Conservation (phyloP, 805 yeast genomes). For the Candida argentea region DNA sequence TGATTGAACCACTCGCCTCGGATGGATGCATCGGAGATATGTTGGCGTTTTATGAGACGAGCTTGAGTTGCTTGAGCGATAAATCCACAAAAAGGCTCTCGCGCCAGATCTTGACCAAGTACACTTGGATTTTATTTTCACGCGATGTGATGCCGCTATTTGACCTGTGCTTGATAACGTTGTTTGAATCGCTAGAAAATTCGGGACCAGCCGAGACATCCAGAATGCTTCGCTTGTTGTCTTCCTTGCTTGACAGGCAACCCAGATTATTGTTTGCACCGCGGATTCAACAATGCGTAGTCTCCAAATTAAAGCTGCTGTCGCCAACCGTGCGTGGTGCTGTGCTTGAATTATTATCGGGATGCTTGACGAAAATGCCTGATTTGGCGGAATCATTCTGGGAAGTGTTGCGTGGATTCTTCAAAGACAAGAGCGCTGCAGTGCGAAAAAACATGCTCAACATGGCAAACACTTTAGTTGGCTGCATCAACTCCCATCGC, state of each 20-base stretch:
- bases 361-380: slow-evolving; percentile 34
- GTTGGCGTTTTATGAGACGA: too few relatives aligned
- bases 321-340: slow-evolving; percentile 74
- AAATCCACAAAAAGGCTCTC: too few relatives aligned
- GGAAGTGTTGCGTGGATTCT: slow-evolving; percentile 36
- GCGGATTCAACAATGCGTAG: slow-evolving; percentile 41
- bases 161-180: slow-evolving; percentile 41
- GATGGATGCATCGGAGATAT: too few relatives aligned
- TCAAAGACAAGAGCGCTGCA: slow-evolving; percentile 49
- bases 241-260: slow-evolving; percentile 45
- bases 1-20: too few relatives aligned
- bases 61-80: too few relatives aligned
- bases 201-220: slow-evolving; percentile 25
- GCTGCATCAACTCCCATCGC: slow-evolving; percentile 14
- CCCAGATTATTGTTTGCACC: slow-evolving; percentile 40
- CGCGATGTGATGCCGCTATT: slow-evolving; percentile 30
- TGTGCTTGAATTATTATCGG: slow-evolving; percentile 54
- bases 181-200: slow-evolving; percentile 29
- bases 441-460: slow-evolving; percentile 57
- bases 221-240: slow-evolving; percentile 55
- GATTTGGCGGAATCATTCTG: slow-evolving; percentile 40
- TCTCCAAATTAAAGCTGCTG: slow-evolving; percentile 41
- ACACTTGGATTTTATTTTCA: slow-evolving; percentile 18
- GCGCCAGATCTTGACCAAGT: too few relatives aligned
- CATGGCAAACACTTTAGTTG: slow-evolving; percentile 40